Conservation (phyloP, 345 rosid species). For the Schrenkiella parvula region DNA sequence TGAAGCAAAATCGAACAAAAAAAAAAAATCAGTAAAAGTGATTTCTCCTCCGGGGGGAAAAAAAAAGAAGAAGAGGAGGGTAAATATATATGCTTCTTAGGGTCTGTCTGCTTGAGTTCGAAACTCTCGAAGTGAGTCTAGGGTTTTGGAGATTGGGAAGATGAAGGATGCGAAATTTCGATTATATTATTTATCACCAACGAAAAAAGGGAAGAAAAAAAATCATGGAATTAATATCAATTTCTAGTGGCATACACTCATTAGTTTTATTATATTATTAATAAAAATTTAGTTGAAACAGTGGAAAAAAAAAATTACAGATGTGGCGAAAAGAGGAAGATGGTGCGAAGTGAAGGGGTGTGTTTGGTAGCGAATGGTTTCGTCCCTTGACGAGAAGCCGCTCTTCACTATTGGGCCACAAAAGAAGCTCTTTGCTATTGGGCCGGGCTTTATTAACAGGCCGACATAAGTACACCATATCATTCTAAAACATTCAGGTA, state of each 20-base stretch:
- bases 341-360: slow-evolving; percentile 1
- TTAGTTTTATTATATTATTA: not conserved
- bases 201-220: not conserved
- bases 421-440: not conserved
- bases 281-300: not conserved
- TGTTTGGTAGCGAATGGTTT: slow-evolving; percentile 25
- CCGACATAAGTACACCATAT: too few species aligned
- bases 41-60: not conserved
- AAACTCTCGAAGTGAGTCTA: slow-evolving; percentile 22
- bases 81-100: not conserved
- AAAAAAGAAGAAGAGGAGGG: slow-evolving; percentile 1
- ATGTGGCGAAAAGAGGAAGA: slow-evolving; percentile 32
- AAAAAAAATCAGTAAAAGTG: not conserved
- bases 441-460: not conserved
- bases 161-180: slow-evolving; percentile 6
- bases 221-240: slow-evolving; percentile 5
- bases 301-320: not conserved
- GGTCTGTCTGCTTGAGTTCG: not conserved
- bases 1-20: slow-evolving; percentile 18
- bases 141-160: slow-evolving; percentile 40
- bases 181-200: slow-evolving; percentile 17
- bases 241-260: slow-evolving; percentile 20
- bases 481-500: too few species aligned
- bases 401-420: not conserved
- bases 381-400: not conserved